A percentile compares a stretch with the other conserved stretches of the same genome.
phyloP scores from a whole-genome alignment of 495 filamentous ascomycete genomes.

The Neurospora sp. region DNA sequence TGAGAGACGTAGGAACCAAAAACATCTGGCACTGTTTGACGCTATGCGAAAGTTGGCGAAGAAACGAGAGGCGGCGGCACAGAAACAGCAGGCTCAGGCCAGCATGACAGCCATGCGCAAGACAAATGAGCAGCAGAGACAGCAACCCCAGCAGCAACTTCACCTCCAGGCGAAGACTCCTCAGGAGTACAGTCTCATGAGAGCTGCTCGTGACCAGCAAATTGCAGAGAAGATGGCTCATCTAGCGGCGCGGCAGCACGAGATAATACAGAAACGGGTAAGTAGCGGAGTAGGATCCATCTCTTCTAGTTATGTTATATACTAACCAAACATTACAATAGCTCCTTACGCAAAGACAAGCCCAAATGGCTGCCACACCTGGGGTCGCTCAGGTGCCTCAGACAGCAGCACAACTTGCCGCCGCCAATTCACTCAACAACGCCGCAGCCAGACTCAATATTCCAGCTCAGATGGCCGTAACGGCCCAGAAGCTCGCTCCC shows the following conservation, averaged over 20 bases:
- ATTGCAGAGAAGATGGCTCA: slow-evolving; percentile 62
- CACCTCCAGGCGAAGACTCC: slow-evolving; percentile 52
- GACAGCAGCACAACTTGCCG: slow-evolving; percentile 27
- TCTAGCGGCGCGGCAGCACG: slow-evolving; percentile 52
- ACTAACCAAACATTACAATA: slow-evolving; percentile 15
- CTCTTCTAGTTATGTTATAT: neutral
- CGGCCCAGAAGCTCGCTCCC: slow-evolving; percentile 22
- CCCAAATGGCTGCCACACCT: slow-evolving; percentile 31
- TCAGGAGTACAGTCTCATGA: slow-evolving; percentile 78
- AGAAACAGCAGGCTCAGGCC: slow-evolving; percentile 78
- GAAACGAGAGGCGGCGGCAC: slow-evolving; percentile 72
- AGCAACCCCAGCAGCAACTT: slow-evolving; percentile 44
- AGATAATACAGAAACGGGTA: slow-evolving; percentile 45
- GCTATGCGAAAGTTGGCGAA: slow-evolving; percentile 92
- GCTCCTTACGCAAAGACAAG: slow-evolving; percentile 19
- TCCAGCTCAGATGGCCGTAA: slow-evolving; percentile 27
- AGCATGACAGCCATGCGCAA: slow-evolving; percentile 61
- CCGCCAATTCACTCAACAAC: slow-evolving; percentile 26
- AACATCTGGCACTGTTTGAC: slow-evolving; percentile 80
- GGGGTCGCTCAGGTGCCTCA: slow-evolving; percentile 24
- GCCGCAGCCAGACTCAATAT: slow-evolving; percentile 23
- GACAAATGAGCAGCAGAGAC: slow-evolving; percentile 55
- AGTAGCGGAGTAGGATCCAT: slow-evolving; percentile 8
- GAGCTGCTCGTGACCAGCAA: slow-evolving; percentile 74
- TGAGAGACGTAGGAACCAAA: slow-evolving; percentile 73